A percentile compares a stretch with the other conserved stretches of the same genome.
Conservation (phyloP, 1,139 yeast genomes). For the Blastobotrys apis region DNA sequence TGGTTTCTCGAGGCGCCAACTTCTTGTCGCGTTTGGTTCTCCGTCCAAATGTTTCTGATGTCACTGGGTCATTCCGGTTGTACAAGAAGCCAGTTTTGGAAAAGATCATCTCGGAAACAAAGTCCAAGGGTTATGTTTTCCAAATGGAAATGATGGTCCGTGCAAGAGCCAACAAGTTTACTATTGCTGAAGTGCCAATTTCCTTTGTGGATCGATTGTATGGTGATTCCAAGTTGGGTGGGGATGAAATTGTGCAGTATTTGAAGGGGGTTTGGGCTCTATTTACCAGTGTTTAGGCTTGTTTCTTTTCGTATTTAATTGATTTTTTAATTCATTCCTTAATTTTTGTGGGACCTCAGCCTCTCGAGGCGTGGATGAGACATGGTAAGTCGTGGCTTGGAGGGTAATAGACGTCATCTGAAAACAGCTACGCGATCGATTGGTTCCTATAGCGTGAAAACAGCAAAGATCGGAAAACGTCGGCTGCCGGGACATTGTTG, state of each 20-base stretch:
- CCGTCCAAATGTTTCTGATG: conserved; percentile 70
- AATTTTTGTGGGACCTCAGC: not conserved
- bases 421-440: no score
- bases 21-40: conserved; percentile 68
- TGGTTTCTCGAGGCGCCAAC: conserved; percentile 78
- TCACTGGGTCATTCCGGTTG: conserved; percentile 75
- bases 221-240: conserved; percentile 78
- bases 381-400: no score
- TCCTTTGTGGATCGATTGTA: conserved; percentile 75
- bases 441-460: no score
- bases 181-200: conserved; percentile 77
- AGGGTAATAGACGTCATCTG: no score
- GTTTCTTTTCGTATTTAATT: not conserved
- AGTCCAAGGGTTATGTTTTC: conserved; percentile 79
- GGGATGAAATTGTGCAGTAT: conserved; percentile 76
- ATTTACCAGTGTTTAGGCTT: conserved; percentile 53
- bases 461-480: no score
- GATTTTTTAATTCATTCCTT: not conserved
- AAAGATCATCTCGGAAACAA: conserved; percentile 63
- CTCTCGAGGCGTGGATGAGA: not conserved
- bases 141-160: conserved; percentile 91
- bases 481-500: no score
- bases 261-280: conserved; percentile 71
- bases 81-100: conserved; percentile 68
- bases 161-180: conserved; percentile 65